phyloP scores from a whole-genome alignment of 306 rosid species.

The Quercus parvula region DNA sequence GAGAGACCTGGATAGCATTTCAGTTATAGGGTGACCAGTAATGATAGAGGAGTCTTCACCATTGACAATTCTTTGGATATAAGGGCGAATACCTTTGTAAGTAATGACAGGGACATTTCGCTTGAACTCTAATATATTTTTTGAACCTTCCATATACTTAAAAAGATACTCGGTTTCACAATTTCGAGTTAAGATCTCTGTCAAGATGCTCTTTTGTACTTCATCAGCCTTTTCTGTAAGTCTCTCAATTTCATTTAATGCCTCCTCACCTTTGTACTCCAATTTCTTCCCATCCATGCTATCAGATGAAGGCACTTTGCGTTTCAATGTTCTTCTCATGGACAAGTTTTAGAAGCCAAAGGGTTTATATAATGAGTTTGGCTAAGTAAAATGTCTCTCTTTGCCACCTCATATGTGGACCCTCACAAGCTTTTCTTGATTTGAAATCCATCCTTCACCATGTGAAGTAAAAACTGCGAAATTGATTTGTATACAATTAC shows the following conservation, averaged over 20 bases:
- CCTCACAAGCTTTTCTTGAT: conserved; percentile 25
- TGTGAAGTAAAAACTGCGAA: background rate
- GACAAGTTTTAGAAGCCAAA: conserved; percentile 29
- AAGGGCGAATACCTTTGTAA: conserved; percentile 54
- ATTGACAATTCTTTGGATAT: conserved; percentile 65
- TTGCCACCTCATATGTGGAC: conserved; percentile 31
- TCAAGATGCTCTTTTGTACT: conserved; percentile 66
- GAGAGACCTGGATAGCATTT: conserved; percentile 76
- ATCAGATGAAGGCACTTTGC: conserved; percentile 11
- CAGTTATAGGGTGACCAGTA: conserved; percentile 70
- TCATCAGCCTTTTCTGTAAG: conserved; percentile 59
- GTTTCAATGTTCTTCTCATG: conserved; percentile 15
- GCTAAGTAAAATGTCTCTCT: conserved; percentile 8
- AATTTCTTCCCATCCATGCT: conserved; percentile 74
- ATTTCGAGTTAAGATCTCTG: conserved; percentile 59
- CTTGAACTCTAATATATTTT: conserved; percentile 42
- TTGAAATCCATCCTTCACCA: conserved; percentile 7
- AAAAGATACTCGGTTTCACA: conserved; percentile 65
- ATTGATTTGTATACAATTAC: too few species aligned
- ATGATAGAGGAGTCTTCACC: conserved; percentile 82
- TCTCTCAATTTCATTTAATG: conserved; percentile 78
- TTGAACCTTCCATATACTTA: conserved; percentile 45
- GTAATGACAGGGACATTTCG: conserved; percentile 56
- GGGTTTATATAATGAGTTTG: conserved; percentile 34
- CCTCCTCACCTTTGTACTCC: conserved; percentile 87